Conservation (phyloP, 306 rosid genomes). For the Lupinus albus region DNA sequence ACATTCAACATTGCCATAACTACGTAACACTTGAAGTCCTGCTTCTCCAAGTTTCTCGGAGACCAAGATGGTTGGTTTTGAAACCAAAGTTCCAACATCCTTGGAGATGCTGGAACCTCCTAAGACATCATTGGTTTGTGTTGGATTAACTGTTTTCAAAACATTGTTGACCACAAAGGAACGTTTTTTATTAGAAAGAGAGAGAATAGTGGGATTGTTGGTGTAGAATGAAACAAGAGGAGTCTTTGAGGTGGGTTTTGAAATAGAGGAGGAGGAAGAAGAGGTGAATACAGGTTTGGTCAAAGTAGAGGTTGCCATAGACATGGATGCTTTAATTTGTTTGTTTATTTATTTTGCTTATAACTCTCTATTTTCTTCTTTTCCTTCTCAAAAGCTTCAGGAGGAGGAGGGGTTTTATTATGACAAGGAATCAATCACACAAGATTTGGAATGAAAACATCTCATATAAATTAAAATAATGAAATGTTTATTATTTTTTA, state of each 20-base stretch:
- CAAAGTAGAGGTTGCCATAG: conserved; percentile 49
- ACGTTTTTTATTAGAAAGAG: conserved; percentile 15
- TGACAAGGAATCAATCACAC: neutral
- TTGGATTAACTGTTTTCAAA: conserved; percentile 43
- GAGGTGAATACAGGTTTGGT: conserved; percentile 44
- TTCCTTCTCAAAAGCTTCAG: neutral
- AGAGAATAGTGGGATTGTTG: conserved; percentile 37
- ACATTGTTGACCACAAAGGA: conserved; percentile 40
- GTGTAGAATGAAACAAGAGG: conserved; percentile 49
- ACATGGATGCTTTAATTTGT: conserved; percentile 34
- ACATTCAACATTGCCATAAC: conserved; percentile 70
- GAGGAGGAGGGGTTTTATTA: no score
- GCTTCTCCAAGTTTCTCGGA: conserved; percentile 90
- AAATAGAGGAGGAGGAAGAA: neutral
- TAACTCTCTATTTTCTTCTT: neutral
- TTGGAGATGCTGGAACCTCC: conserved; percentile 2
- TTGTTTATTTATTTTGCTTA: neutral
- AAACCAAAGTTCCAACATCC: neutral
- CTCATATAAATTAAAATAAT: no score
- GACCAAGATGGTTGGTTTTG: conserved; percentile 62
- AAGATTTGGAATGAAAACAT: conserved; percentile 22
- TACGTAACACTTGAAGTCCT: conserved; percentile 60
- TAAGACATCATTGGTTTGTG: neutral
- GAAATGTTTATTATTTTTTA: no score
- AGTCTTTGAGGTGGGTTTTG: conserved; percentile 31